These are phyloP conservation scores for Phlebopus sp. DNA, from an alignment of 1,284 basidiomycete genomes.

Conservation along the genomic window DNA sequence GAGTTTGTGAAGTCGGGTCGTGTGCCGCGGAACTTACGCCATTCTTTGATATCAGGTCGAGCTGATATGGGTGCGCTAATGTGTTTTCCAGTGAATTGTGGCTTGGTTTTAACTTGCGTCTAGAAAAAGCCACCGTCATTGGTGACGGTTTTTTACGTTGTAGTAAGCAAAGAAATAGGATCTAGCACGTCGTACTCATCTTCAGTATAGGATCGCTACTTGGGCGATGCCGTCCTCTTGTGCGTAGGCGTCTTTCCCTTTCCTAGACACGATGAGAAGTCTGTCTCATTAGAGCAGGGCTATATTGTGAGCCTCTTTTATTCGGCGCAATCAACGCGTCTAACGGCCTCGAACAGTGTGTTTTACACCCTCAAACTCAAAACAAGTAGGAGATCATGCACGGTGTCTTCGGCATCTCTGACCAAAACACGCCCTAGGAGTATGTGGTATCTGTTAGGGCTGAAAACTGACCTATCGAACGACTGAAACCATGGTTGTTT, in stretches of 20 bases:
- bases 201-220: slow-evolving; percentile 26
- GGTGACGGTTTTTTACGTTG: slow-evolving; percentile 23
- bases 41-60: slow-evolving; percentile 19
- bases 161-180: slow-evolving; percentile 16
- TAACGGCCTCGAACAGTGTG: slow-evolving; percentile 18
- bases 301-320: slow-evolving; percentile 17
- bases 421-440: slow-evolving; percentile 20
- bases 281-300: slow-evolving; percentile 13
- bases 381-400: slow-evolving; percentile 15
- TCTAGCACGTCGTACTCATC: not conserved
- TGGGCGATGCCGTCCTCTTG: slow-evolving; percentile 31
- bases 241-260: slow-evolving; percentile 12
- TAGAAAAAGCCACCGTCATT: slow-evolving; percentile 28
- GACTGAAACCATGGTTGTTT: not conserved
- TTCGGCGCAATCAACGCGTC: not conserved
- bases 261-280: slow-evolving; percentile 4
- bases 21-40: slow-evolving; percentile 4
- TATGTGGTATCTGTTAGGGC: slow-evolving; percentile 11
- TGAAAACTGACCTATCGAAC: slow-evolving; percentile 2
- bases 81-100: not conserved
- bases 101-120: not conserved
- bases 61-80: slow-evolving; percentile 30
- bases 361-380: slow-evolving; percentile 17
- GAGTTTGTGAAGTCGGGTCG: slow-evolving; percentile 3
- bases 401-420: not conserved